A percentile compares a stretch with the other conserved stretches of the same genome.
Evolutionary conservation across 73 alveolate species (phyloP).

Genomic region (Tetrahymena borealis): DNA sequence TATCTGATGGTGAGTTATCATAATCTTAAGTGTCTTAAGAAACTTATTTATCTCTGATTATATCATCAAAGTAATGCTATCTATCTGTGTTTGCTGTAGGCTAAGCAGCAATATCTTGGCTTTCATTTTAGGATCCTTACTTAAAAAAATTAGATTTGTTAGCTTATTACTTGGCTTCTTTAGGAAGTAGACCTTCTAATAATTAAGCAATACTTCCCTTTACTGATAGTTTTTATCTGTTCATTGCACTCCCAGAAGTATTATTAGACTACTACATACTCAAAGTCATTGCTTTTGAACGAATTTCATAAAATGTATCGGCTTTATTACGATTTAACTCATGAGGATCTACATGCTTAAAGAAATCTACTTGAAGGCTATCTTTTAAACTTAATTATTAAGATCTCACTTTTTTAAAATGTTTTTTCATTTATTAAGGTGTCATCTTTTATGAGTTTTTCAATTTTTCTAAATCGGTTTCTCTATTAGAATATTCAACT

Average conservation of each 20-base stretch:
- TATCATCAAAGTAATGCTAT: too few species aligned
- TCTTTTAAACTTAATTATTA: neutral
- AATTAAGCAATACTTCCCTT: too few species aligned
- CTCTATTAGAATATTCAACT: neutral
- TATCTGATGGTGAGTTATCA: neutral
- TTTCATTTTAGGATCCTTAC: too few species aligned
- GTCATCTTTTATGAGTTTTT: neutral
- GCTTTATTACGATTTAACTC: neutral
- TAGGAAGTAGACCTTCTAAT: too few species aligned
- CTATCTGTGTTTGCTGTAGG: too few species aligned
- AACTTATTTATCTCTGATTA: too few species aligned
- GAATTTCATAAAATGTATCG: neutral
- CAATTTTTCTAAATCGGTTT: neutral
- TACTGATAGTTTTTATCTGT: too few species aligned
- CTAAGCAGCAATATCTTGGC: too few species aligned
- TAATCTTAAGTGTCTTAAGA: neutral
- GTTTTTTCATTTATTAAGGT: too few species aligned
- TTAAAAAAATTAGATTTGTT: too few species aligned
- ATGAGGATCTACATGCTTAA: neutral
- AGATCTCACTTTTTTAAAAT: too few species aligned
- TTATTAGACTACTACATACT: neutral
- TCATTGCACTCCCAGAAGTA: neutral
- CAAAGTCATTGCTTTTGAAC: neutral
- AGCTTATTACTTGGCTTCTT: too few species aligned
- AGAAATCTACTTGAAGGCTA: neutral